A percentile compares a stretch with the other conserved stretches of the same genome.
Conservation (phyloP, 1,284 basidiomycete genomes). For the Erythrobasidium hasegawianum region DNA sequence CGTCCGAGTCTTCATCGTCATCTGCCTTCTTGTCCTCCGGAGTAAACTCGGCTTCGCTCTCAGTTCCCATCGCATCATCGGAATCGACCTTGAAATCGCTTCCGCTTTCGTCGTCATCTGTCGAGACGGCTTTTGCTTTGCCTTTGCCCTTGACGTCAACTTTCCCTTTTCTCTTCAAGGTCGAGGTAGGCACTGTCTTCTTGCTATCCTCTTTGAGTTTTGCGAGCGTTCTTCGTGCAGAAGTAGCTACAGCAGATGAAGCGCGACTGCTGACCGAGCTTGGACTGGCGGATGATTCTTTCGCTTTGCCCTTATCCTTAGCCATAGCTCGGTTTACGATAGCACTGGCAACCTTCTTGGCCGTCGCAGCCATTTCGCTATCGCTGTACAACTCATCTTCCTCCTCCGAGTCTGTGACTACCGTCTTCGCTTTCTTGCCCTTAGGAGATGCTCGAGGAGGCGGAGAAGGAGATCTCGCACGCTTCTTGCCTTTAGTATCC, state of each 20-base stretch:
- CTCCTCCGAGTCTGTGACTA: background rate
- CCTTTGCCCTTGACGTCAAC: conserved; percentile 36
- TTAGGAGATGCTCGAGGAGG: conserved; percentile 1
- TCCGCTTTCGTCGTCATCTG: conserved; percentile 30
- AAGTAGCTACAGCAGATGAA: background rate
- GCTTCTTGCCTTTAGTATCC: background rate
- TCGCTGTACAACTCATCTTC: conserved; percentile 2
- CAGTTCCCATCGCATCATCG: conserved; percentile 21
- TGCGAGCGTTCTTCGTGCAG: background rate
- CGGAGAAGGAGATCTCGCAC: background rate
- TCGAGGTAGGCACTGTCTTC: conserved; percentile 38
- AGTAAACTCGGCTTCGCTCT: background rate
- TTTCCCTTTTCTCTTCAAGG: conserved; percentile 40
- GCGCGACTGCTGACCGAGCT: conserved; percentile 4
- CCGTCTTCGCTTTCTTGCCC: background rate
- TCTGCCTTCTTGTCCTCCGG: background rate
- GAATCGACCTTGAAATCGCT: conserved; percentile 35
- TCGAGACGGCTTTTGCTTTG: conserved; percentile 34
- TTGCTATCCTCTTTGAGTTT: conserved; percentile 43
- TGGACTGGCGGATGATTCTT: background rate
- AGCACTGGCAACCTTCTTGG: conserved; percentile 3
- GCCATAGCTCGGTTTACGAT: background rate
- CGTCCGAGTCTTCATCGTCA: conserved; percentile 15
- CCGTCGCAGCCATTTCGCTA: background rate
- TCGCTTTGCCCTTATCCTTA: conserved; percentile 38